Evolutionary conservation across 2,329 filamentous ascomycete genomes (phyloP).

Genomic region (Didymellaceae sp.): DNA sequence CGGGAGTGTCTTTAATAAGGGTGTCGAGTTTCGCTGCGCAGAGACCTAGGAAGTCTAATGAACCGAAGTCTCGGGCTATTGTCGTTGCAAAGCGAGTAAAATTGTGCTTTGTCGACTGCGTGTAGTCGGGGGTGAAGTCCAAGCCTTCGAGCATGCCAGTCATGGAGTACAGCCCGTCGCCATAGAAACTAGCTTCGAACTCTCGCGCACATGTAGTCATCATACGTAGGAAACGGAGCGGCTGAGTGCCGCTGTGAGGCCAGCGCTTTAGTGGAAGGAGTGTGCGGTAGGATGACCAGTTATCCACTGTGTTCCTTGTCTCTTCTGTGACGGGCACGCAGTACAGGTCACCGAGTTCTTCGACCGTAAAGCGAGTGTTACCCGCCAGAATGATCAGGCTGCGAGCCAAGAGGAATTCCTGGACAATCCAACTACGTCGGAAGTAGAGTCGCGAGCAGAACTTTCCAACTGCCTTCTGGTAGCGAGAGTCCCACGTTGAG

Average conservation of each 20-base stretch:
- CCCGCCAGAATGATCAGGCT: slow-evolving; percentile 14
- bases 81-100: slow-evolving; percentile 19
- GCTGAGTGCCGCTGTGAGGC: slow-evolving; percentile 16
- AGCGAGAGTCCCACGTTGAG: not conserved
- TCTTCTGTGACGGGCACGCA: slow-evolving; percentile 4
- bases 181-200: slow-evolving; percentile 15
- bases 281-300: slow-evolving; percentile 10
- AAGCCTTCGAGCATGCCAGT: slow-evolving; percentile 19
- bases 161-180: slow-evolving; percentile 22
- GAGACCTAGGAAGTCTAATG: slow-evolving; percentile 23
- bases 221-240: slow-evolving; percentile 19
- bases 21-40: slow-evolving; percentile 26
- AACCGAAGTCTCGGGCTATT: slow-evolving; percentile 14
- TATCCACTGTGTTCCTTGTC: not conserved
- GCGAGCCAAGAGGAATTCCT: slow-evolving; percentile 20
- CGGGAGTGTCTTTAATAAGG: slow-evolving; percentile 23
- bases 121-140: slow-evolving; percentile 23
- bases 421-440: slow-evolving; percentile 22
- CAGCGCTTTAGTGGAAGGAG: slow-evolving; percentile 23
- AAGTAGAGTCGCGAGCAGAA: slow-evolving; percentile 20
- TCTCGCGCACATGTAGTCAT: slow-evolving; percentile 14
- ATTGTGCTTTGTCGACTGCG: slow-evolving; percentile 7
- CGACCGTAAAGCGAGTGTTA: slow-evolving; percentile 10
- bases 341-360: slow-evolving; percentile 19
- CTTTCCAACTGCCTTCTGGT: slow-evolving; percentile 8